Conservation (phyloP, 2,329 filamentous ascomycete genomes). For the Hypoxylon sp. region DNA sequence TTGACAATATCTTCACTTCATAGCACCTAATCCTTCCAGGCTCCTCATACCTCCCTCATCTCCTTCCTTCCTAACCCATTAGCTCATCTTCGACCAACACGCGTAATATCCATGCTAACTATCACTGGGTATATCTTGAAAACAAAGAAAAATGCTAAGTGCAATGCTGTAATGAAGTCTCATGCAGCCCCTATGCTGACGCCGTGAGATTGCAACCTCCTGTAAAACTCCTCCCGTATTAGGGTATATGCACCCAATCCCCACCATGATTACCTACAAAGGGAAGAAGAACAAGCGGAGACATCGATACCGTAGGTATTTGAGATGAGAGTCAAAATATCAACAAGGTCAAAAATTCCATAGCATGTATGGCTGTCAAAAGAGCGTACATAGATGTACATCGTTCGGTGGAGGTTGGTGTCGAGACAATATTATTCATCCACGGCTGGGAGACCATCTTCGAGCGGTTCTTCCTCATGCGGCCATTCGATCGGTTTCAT, state of each 20-base stretch:
- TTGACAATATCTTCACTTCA: background rate
- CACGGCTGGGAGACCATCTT: conserved; percentile 46
- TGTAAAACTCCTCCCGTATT: conserved; percentile 16
- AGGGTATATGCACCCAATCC: conserved; percentile 15
- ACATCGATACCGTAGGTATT: conserved; percentile 1
- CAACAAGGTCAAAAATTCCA: conserved; percentile 5
- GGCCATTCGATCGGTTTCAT: conserved; percentile 61
- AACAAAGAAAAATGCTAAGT: conserved; percentile 24
- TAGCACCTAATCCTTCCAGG: background rate
- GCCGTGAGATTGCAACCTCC: conserved; percentile 21
- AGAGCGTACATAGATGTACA: conserved; percentile 1
- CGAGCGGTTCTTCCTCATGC: conserved; percentile 49
- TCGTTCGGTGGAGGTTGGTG: background rate
- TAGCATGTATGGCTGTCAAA: conserved; percentile 1
- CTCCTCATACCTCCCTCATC: conserved; percentile 24
- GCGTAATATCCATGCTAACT: conserved; percentile 18
- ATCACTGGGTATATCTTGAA: conserved; percentile 40
- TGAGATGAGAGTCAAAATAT: background rate
- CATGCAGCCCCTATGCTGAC: conserved; percentile 18
- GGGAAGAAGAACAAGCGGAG: conserved; percentile 7
- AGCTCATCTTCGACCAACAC: conserved; percentile 16
- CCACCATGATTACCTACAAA: conserved; percentile 14
- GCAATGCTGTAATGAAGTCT: conserved; percentile 16
- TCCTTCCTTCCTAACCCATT: conserved; percentile 11
- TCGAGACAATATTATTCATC: conserved; percentile 40